Percentiles rank a stretch among this genome's conserved stretches.
Conservation (phyloP, 441 rosid species). For the Theobroma grandiflorum region DNA sequence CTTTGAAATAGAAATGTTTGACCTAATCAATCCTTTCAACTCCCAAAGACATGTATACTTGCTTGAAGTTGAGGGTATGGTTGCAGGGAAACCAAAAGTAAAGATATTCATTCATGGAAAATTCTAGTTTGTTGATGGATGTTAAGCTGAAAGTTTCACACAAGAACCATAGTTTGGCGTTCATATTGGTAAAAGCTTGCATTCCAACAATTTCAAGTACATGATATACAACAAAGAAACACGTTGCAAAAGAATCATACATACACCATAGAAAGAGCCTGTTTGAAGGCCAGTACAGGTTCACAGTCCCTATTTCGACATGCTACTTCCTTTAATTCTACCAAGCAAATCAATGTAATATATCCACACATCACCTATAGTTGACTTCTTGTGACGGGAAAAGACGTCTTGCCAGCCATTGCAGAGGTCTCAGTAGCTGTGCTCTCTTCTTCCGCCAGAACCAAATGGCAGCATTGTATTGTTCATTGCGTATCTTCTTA, state of each 20-base stretch:
- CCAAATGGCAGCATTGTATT: conserved; percentile 96
- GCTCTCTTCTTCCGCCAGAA: conserved; percentile 92
- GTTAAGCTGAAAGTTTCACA: not conserved
- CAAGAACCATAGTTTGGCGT: not conserved
- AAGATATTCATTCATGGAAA: not conserved
- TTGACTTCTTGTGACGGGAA: conserved; percentile 71
- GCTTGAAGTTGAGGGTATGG: not conserved
- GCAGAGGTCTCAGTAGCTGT: conserved; percentile 73
- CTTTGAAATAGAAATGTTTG: not conserved
- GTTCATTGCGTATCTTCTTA: conserved; percentile 82
- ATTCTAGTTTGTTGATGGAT: not conserved
- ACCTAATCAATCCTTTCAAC: too few relatives aligned
- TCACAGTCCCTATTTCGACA: not conserved
- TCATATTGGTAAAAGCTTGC: not conserved
- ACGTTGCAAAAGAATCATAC: not conserved
- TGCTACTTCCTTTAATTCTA: not conserved
- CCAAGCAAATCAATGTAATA: not conserved
- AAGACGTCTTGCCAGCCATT: conserved; percentile 73
- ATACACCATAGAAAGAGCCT: conserved; percentile 11
- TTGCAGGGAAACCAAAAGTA: not conserved
- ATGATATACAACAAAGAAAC: conserved; percentile 6
- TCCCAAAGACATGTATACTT: too few relatives aligned
- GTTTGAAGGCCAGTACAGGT: conserved; percentile 13
- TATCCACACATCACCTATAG: conserved; percentile 37
- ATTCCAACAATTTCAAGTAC: not conserved